phyloP scores from a whole-genome alignment of 371 early-diverging fungal species.

The Actinomortierella ambigua region DNA sequence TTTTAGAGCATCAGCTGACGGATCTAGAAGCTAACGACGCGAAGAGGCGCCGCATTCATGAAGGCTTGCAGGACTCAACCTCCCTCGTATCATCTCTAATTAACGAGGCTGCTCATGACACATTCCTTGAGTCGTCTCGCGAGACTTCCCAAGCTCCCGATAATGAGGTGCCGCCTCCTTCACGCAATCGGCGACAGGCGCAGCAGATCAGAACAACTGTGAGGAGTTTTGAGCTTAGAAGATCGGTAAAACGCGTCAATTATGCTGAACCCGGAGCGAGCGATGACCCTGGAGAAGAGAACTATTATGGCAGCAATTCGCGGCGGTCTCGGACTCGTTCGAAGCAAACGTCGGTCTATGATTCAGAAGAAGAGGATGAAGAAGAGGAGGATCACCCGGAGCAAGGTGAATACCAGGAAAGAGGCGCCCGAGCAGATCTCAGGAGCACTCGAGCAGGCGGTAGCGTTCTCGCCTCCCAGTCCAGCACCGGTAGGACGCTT shows the following conservation, averaged over 20 bases:
- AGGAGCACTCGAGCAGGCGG: conserved; percentile 4
- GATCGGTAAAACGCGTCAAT: conserved; percentile 34
- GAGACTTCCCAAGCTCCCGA: not conserved
- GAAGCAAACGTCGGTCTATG: too few relatives aligned
- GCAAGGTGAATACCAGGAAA: conserved; percentile 6
- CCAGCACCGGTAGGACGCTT: conserved; percentile 21
- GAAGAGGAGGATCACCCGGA: conserved; percentile 13
- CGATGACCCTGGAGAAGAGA: too few relatives aligned
- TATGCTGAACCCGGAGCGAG: conserved; percentile 43
- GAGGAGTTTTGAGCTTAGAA: conserved; percentile 11
- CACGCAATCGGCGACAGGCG: not conserved
- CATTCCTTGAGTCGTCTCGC: not conserved
- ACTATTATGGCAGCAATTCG: too few relatives aligned
- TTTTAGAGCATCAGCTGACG: too few relatives aligned
- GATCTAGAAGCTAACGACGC: too few relatives aligned
- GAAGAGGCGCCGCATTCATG: too few relatives aligned
- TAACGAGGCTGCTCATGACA: not conserved
- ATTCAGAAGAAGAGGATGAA: conserved; percentile 17
- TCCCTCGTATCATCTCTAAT: not conserved
- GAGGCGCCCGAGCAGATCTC: conserved; percentile 5
- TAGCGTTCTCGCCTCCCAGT: too few relatives aligned
- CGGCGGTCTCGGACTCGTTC: too few relatives aligned
- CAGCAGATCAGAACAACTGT: not conserved
- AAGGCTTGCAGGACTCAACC: not conserved
- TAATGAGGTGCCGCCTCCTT: not conserved